Evolutionary conservation across 768 basidiomycete genomes (phyloP).

Genomic region (Lyophyllum semitale): DNA sequence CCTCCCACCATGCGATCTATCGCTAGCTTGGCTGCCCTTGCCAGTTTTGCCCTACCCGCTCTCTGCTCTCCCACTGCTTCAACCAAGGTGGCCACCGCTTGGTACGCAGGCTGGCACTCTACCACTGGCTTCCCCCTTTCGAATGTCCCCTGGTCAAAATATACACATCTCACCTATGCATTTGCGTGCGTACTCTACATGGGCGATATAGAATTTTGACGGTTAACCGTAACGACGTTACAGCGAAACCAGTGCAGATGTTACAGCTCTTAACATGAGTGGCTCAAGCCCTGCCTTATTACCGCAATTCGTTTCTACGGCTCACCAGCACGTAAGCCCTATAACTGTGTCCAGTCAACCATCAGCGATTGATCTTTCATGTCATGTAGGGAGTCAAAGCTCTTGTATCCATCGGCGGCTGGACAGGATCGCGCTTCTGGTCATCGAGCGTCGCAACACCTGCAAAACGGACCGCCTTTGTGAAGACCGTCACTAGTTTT

Average conservation of each 20-base stretch:
- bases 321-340: constrained; percentile 39
- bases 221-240: background rate
- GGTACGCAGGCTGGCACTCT: constrained; percentile 73
- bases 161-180: constrained; percentile 69
- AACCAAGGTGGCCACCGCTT: constrained; percentile 47
- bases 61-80: constrained; percentile 11
- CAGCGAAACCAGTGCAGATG: constrained; percentile 41
- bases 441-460: constrained; percentile 63
- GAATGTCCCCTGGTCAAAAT: constrained; percentile 64
- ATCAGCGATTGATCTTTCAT: background rate
- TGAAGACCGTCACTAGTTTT: constrained; percentile 54
- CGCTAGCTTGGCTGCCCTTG: constrained; percentile 6
- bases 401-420: constrained; percentile 67
- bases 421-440: constrained; percentile 64
- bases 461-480: constrained; percentile 63
- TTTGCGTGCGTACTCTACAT: constrained; percentile 58
- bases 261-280: constrained; percentile 33
- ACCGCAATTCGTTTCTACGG: constrained; percentile 56
- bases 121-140: constrained; percentile 47
- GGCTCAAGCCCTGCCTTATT: constrained; percentile 52
- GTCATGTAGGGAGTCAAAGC: constrained; percentile 54
- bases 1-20: constrained; percentile 10
- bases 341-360: background rate
- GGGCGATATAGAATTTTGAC: background rate
- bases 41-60: constrained; percentile 9